Evolutionary conservation across 2,329 filamentous ascomycete genomes (phyloP).

Genomic region (Paracoccidioides brasiliensis): DNA sequence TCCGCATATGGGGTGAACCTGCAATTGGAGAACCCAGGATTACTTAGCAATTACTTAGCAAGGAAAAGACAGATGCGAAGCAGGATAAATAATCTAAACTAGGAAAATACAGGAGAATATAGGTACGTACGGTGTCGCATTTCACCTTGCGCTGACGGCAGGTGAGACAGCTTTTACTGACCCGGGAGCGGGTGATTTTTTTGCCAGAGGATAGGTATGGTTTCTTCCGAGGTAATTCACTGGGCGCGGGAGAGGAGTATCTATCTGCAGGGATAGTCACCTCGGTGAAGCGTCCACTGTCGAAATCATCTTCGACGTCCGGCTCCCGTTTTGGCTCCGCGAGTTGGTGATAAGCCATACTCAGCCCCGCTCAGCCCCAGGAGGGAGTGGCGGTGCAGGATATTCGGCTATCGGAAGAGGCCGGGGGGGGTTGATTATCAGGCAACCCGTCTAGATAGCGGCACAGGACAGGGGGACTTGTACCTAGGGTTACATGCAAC

Average conservation of each 20-base stretch:
- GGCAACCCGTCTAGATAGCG: no score
- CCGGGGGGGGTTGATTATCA: no score
- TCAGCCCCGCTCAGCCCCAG: background rate
- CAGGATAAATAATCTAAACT: no score
- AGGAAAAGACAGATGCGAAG: background rate
- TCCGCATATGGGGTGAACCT: slow-evolving; percentile 34
- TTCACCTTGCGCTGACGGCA: slow-evolving; percentile 37
- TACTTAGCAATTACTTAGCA: slow-evolving; percentile 4
- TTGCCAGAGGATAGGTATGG: slow-evolving; percentile 15
- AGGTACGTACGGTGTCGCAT: slow-evolving; percentile 19
- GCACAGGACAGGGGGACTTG: no score
- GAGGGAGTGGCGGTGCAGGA: no score
- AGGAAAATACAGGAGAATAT: no score
- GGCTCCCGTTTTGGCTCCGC: background rate
- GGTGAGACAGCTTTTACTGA: slow-evolving; percentile 35
- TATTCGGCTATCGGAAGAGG: no score
- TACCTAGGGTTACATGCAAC: no score
- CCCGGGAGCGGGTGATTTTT: slow-evolving; percentile 36
- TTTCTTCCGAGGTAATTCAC: background rate
- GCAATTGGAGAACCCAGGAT: background rate
- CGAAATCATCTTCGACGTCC: background rate
- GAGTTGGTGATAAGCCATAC: background rate
- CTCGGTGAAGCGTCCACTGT: background rate
- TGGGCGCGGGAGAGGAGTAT: background rate
- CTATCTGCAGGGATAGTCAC: background rate